A percentile compares a stretch with the other conserved stretches of the same genome.
Evolutionary conservation across 768 basidiomycete genomes (phyloP).

Genomic region (Naganishia antarctica): DNA sequence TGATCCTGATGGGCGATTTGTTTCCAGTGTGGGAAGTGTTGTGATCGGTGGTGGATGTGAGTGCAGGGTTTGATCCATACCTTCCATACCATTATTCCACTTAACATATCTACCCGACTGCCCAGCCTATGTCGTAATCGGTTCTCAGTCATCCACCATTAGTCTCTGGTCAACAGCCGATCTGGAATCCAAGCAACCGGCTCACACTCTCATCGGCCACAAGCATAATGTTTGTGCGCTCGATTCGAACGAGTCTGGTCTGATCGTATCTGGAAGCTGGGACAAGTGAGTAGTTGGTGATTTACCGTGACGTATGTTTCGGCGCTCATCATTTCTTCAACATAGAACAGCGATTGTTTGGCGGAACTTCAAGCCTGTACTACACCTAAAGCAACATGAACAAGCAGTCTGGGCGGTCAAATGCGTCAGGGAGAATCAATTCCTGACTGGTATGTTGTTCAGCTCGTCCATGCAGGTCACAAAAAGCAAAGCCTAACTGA

Average conservation of each 20-base stretch:
- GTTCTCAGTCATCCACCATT: slow-evolving; percentile 82
- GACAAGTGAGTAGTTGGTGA: slow-evolving; percentile 62
- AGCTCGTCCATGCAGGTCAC: background rate
- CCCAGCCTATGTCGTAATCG: slow-evolving; percentile 76
- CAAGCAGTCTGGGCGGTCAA: slow-evolving; percentile 93
- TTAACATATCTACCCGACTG: background rate
- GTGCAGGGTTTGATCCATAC: too few relatives aligned
- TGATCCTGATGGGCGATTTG: slow-evolving; percentile 57
- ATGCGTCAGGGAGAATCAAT: slow-evolving; percentile 67
- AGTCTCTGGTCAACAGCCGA: slow-evolving; percentile 67
- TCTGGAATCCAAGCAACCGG: slow-evolving; percentile 64
- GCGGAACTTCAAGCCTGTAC: slow-evolving; percentile 67
- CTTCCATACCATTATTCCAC: too few relatives aligned
- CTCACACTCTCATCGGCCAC: slow-evolving; percentile 80
- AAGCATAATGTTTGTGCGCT: slow-evolving; percentile 83
- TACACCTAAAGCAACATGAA: slow-evolving; percentile 76
- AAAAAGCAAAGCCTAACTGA: too few relatives aligned
- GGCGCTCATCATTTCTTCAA: background rate
- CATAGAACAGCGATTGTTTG: slow-evolving; percentile 88
- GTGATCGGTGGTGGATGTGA: slow-evolving; percentile 55
- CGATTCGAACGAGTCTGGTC: slow-evolving; percentile 63
- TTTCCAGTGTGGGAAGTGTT: slow-evolving; percentile 77
- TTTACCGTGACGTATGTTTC: background rate
- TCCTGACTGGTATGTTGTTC: slow-evolving; percentile 69
- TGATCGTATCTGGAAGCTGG: slow-evolving; percentile 92